Conservation (phyloP, 2,329 filamentous ascomycete species). For the Elsinoe arachidis region DNA sequence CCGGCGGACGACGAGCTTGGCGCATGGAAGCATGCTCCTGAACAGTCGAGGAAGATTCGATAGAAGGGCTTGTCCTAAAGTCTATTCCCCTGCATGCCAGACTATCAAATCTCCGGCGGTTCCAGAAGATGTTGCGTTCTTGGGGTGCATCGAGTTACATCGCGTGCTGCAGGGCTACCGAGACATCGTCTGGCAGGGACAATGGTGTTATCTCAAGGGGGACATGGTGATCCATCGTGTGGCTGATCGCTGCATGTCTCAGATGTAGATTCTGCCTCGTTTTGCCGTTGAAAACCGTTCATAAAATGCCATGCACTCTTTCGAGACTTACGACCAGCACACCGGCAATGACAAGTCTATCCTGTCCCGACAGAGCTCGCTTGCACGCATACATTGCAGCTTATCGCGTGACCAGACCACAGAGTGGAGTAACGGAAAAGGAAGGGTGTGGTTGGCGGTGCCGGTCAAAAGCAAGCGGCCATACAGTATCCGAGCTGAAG, state of each 20-base stretch:
- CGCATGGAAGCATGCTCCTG: not conserved
- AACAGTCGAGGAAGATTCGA: not conserved
- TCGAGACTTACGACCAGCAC: no score
- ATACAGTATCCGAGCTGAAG: not conserved
- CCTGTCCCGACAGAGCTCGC: not conserved
- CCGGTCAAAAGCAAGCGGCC: not conserved
- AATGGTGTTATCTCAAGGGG: not conserved
- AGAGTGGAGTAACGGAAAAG: not conserved
- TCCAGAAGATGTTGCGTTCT: not conserved
- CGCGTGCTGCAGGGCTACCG: not conserved
- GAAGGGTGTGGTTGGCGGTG: not conserved
- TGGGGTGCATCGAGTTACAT: constrained; percentile 1
- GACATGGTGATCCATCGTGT: not conserved
- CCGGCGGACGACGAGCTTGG: not conserved
- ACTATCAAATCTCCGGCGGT: not conserved
- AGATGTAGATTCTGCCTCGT: not conserved
- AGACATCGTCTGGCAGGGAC: not conserved
- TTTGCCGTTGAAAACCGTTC: not conserved
- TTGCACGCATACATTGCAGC: not conserved
- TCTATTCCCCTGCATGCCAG: not conserved
- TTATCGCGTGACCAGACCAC: not conserved
- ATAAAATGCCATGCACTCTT: no score
- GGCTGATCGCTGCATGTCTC: not conserved
- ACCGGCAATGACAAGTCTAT: not conserved
- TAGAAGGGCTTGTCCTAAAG: constrained; percentile 4